These are phyloP conservation scores for Termitomyces sp. DNA, from an alignment of 768 basidiomycete species.

Conservation along the genomic window DNA sequence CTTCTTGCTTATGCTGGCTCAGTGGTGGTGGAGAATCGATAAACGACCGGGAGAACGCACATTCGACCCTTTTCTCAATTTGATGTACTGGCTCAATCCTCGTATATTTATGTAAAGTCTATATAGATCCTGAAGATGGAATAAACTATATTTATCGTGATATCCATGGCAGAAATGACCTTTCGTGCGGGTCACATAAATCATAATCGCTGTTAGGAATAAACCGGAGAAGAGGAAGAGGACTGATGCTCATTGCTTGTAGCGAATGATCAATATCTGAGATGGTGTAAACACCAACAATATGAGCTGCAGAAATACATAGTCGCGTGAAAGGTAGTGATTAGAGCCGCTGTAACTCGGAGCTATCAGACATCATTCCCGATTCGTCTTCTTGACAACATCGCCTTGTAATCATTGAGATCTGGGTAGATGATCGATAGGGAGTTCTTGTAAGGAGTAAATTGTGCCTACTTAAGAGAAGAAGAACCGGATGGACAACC, in stretches of 20 bases:
- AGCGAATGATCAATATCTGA: no score
- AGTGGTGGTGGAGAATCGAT: not conserved
- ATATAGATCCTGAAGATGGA: not conserved
- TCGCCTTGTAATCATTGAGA: not conserved
- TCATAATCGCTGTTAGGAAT: no score
- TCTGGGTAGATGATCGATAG: not conserved
- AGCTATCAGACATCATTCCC: not conserved
- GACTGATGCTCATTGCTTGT: no score
- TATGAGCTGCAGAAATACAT: no score
- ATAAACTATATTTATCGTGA: not conserved
- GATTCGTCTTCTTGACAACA: not conserved
- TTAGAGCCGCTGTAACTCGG: not conserved
- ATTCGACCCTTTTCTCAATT: not conserved
- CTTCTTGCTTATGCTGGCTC: no score
- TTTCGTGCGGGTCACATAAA: no score
- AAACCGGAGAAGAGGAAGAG: no score
- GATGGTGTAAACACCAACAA: not conserved
- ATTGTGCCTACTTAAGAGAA: not conserved
- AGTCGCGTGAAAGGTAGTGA: not conserved
- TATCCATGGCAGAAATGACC: not conserved
- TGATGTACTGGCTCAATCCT: not conserved
- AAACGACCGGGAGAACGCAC: not conserved
- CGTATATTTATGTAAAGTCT: not conserved
- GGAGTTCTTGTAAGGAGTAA: not conserved
- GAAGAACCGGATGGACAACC: not conserved